These are phyloP conservation scores for Corylus heterophylla DNA, from an alignment of 306 rosid species.

Conservation along the genomic window DNA sequence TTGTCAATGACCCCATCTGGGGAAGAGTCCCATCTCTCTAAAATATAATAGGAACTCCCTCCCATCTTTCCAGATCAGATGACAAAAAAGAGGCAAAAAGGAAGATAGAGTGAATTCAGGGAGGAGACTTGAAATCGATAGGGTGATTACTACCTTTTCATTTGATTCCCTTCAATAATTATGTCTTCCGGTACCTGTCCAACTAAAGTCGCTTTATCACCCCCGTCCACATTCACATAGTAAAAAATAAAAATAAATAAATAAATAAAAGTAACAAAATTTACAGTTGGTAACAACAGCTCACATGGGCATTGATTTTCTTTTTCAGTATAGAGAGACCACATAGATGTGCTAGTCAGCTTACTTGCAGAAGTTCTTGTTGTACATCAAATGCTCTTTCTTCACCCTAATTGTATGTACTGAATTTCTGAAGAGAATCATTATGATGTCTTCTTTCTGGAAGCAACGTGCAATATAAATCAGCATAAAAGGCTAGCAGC, in stretches of 20 bases:
- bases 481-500: neutral
- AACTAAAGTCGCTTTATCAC: constrained; percentile 27
- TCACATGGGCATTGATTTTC: neutral
- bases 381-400: neutral
- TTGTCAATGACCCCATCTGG: constrained; percentile 36
- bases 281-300: constrained; percentile 35
- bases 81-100: constrained; percentile 38
- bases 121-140: constrained; percentile 21
- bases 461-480: constrained; percentile 24
- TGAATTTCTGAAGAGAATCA: neutral
- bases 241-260: neutral
- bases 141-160: constrained; percentile 29
- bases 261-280: neutral
- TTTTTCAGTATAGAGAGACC: neutral
- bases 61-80: constrained; percentile 44
- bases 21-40: constrained; percentile 27
- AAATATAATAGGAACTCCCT: constrained; percentile 20
- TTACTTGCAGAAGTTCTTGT: constrained; percentile 2
- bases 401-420: neutral
- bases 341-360: neutral
- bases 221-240: constrained; percentile 19
- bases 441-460: constrained; percentile 6
- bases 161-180: constrained; percentile 42
- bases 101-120: constrained; percentile 29
- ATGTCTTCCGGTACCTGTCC: constrained; percentile 27